phyloP scores from a whole-genome alignment of 306 rosid genomes.

The Sindora glabra region DNA sequence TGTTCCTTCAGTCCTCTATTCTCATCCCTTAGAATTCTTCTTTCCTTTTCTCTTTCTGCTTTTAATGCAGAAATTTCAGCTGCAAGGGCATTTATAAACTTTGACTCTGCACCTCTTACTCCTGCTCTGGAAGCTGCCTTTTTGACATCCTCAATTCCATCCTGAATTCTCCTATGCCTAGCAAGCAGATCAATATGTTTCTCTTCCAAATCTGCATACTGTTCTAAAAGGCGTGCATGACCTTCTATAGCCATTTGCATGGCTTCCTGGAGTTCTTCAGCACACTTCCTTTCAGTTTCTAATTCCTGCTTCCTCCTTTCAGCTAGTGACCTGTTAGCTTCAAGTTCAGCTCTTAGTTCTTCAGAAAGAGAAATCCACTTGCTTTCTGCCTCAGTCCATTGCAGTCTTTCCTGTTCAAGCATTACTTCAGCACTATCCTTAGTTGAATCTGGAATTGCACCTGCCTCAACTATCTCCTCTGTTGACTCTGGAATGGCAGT shows the following conservation, averaged over 20 bases:
- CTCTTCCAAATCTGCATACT: slow-evolving; percentile 98
- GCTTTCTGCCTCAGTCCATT: slow-evolving; percentile 88
- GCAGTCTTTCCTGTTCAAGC: slow-evolving; percentile 71
- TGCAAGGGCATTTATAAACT: slow-evolving; percentile 91
- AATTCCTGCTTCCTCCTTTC: slow-evolving; percentile 63
- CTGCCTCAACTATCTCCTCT: slow-evolving; percentile 38
- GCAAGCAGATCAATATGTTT: slow-evolving; percentile 75
- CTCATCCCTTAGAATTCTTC: slow-evolving; percentile 72
- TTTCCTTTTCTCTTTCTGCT: slow-evolving; percentile 82
- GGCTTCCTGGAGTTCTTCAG: slow-evolving; percentile 84
- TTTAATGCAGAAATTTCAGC: slow-evolving; percentile 85
- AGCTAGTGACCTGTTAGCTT: slow-evolving; percentile 53
- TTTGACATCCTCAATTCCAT: slow-evolving; percentile 89
- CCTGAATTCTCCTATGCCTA: slow-evolving; percentile 79
- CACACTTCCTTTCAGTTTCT: slow-evolving; percentile 78
- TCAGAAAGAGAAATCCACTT: slow-evolving; percentile 88
- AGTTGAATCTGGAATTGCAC: slow-evolving; percentile 39
- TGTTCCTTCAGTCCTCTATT: slow-evolving; percentile 93
- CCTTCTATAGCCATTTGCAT: slow-evolving; percentile 82
- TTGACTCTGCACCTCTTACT: slow-evolving; percentile 84
- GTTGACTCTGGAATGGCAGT: slow-evolving; percentile 53
- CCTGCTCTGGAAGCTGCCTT: slow-evolving; percentile 96
- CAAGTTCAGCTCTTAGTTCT: slow-evolving; percentile 85
- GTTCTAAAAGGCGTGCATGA: slow-evolving; percentile 83
- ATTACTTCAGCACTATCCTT: slow-evolving; percentile 39